These are phyloP conservation scores for Schwanniomyces polymorphus DNA, from an alignment of 805 yeast species.

Conservation along the genomic window DNA sequence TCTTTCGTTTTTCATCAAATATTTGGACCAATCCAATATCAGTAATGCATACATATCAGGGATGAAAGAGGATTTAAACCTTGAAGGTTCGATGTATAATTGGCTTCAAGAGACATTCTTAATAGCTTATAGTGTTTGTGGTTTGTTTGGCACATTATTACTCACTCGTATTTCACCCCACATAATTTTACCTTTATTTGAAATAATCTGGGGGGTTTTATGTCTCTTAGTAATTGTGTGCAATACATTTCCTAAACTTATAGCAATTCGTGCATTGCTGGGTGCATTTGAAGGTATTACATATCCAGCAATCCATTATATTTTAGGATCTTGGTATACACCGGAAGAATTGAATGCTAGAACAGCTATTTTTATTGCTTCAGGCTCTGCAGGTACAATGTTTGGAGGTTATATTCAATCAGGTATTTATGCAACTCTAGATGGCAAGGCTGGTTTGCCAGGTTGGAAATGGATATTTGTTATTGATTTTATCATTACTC, in stretches of 20 bases:
- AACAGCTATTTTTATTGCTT: constrained; percentile 3
- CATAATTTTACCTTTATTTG: constrained; percentile 13
- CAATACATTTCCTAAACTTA: neutral
- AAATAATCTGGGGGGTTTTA: constrained; percentile 24
- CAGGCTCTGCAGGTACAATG: constrained; percentile 3
- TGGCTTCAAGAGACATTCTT: constrained; percentile 18
- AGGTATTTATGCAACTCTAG: constrained; percentile 1
- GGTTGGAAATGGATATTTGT: constrained; percentile 39
- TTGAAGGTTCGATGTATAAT: constrained; percentile 25
- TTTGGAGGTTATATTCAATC: constrained; percentile 5
- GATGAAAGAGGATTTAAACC: constrained; percentile 25
- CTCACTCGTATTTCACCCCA: constrained; percentile 7
- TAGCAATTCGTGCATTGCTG: constrained; percentile 1
- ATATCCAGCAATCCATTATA: constrained; percentile 4
- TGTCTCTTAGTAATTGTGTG: constrained; percentile 6
- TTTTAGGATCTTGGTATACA: constrained; percentile 7
- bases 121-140: constrained; percentile 15
- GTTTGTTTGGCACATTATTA: constrained; percentile 6
- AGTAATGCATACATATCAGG: constrained; percentile 32
- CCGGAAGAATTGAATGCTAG: neutral
- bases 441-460: constrained; percentile 2
- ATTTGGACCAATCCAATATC: constrained; percentile 2
- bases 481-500: constrained; percentile 52
- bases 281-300: constrained; percentile 5
- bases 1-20: constrained; percentile 1